These are phyloP conservation scores for Tolypocladium endophyticum DNA, from an alignment of 2,329 filamentous ascomycete species.

Conservation along the genomic window DNA sequence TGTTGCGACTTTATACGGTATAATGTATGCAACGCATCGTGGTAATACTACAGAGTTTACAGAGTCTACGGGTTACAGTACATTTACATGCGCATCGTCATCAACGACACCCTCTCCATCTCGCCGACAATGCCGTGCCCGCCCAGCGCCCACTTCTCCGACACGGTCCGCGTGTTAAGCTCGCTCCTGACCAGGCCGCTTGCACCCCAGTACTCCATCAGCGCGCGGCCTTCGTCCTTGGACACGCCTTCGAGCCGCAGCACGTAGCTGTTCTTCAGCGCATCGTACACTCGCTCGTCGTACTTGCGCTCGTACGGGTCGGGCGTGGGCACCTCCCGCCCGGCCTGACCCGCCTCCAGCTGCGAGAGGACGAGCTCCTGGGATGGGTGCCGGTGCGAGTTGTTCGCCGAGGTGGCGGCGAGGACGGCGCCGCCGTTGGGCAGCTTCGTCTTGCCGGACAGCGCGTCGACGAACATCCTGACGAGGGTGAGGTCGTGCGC, in stretches of 20 bases:
- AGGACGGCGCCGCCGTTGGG: constrained; percentile 71
- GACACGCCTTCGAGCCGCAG: constrained; percentile 56
- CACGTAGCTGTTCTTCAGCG: constrained; percentile 38
- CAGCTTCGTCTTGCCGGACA: constrained; percentile 48
- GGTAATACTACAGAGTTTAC: constrained; percentile 16
- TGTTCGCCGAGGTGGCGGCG: constrained; percentile 63
- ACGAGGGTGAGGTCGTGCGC: constrained; percentile 74
- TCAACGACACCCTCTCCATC: constrained; percentile 58
- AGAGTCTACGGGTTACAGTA: constrained; percentile 11
- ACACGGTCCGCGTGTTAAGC: constrained; percentile 61
- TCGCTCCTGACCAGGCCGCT: constrained; percentile 67
- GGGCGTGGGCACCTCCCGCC: constrained; percentile 24
- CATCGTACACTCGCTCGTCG: constrained; percentile 44
- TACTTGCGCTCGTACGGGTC: constrained; percentile 47
- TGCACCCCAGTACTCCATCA: constrained; percentile 90
- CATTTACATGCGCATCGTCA: constrained; percentile 34
- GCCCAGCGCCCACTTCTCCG: constrained; percentile 74
- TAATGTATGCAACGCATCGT: background rate
- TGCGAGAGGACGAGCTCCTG: constrained; percentile 58
- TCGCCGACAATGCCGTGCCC: constrained; percentile 78
- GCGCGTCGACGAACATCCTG: constrained; percentile 61
- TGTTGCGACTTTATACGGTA: no score
- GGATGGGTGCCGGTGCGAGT: constrained; percentile 52
- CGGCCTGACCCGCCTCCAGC: constrained; percentile 33
- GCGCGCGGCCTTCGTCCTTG: constrained; percentile 61